Evolutionary conservation across 805 yeast genomes (phyloP), one percentile per base, ranked within the genome.

Genomic region (Grigorovia jiainica): DNA sequence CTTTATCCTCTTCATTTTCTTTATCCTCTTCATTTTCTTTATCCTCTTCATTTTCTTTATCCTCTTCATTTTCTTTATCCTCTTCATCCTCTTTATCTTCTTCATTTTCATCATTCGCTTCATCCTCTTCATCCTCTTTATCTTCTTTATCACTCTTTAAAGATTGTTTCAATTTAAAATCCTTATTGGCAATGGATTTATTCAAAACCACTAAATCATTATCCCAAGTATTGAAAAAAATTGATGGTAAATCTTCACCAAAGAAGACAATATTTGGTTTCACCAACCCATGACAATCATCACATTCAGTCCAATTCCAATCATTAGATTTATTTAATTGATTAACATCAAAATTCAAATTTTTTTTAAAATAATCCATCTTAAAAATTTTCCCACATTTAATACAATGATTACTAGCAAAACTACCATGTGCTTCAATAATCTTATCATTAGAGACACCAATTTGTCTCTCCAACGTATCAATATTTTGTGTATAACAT

Each of bases 181-280:
- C n/a, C n/a, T n/a, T n/a, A n/a, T n/a, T n/a, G n/a, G n/a, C 33
- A 21, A 21, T 21, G 3, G 31, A 10, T 8, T 27, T 15, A 27
- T 10, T 10, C 39, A 46, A 43, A 47, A 47, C 50, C 33, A 47
- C 46, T 1, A 55, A 44, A 51, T 78, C 83, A 11, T 58, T 48
- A 3, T 82, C 90, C 83, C 92, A 79, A 10, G 61, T 52, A 2
- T 75, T 74, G 60, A 83, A 89, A 53, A 87, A 85, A 42, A 67
- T 64, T 1, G 51, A 53, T 0, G 97, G 97, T 21, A 90, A 67
- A 2, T 79, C 73, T 59, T 90, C 98, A 3, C 97, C 97, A 64
- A 87, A 92, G 54, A 90, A 90, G 1, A 87, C 95, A 50, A 90
- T 92, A 54, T 85, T 90, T 0, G 97, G 98, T 56, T 90, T 90